These are phyloP conservation scores for Calonectria leucothoes DNA, from an alignment of 2,329 filamentous ascomycete species.

Conservation along the genomic window DNA sequence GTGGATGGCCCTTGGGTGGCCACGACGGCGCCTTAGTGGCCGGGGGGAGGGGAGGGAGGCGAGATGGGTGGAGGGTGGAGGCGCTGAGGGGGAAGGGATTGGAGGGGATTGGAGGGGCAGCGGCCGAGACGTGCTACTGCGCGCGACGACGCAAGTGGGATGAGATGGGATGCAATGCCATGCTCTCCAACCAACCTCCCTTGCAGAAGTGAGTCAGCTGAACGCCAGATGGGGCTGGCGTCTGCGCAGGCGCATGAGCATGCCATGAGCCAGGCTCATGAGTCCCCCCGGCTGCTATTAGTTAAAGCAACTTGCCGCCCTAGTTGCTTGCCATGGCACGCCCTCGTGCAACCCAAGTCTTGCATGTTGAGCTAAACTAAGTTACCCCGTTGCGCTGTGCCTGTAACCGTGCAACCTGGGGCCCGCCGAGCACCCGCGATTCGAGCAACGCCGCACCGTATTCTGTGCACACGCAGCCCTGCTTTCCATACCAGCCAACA, in stretches of 20 bases:
- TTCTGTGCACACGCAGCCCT: not conserved
- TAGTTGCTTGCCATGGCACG: not conserved
- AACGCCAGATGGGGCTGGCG: constrained; percentile 7
- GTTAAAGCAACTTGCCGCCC: not conserved
- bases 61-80: not conserved
- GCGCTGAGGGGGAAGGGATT: not conserved
- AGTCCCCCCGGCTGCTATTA: not conserved
- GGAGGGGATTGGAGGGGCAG: not conserved
- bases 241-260: constrained; percentile 5
- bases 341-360: not conserved
- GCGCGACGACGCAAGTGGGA: constrained; percentile 7
- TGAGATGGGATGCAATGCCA: constrained; percentile 5
- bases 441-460: not conserved
- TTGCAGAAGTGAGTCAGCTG: constrained; percentile 11
- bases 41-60: not conserved
- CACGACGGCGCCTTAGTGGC: not conserved
- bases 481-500: not conserved
- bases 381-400: not conserved
- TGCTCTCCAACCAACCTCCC: constrained; percentile 8
- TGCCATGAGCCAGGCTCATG: constrained; percentile 16
- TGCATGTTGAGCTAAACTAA: not conserved
- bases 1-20: constrained; percentile 12
- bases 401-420: constrained; percentile 2
- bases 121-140: not conserved
- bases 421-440: not conserved